These are phyloP conservation scores for Monilinia aucupariae DNA, from an alignment of 2,329 filamentous ascomycete genomes.

Conservation along the genomic window DNA sequence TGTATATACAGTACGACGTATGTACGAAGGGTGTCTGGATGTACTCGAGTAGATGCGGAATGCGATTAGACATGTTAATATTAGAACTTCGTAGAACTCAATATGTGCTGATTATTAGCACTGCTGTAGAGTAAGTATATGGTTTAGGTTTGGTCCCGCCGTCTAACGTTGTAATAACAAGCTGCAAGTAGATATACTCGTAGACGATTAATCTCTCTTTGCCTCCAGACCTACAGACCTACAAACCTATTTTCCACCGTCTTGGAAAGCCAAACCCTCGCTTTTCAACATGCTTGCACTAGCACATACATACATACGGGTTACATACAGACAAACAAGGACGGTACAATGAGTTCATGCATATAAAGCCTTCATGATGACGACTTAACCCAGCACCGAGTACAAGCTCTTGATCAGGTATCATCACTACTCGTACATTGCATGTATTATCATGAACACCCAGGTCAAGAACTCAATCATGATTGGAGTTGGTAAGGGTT, in stretches of 20 bases:
- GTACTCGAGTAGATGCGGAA: too few relatives aligned
- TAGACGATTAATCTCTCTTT: background rate
- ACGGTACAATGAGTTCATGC: too few relatives aligned
- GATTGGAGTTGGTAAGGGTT: background rate
- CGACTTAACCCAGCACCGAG: constrained; percentile 6
- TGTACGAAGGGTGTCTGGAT: too few relatives aligned
- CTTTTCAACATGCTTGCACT: background rate
- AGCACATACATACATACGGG: too few relatives aligned
- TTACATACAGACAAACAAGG: too few relatives aligned
- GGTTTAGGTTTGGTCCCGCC: background rate
- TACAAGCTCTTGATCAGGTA: background rate
- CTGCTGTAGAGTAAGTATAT: background rate
- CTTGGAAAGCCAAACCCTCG: background rate
- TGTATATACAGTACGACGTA: too few relatives aligned
- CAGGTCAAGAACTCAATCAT: background rate
- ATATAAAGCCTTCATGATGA: constrained; percentile 3
- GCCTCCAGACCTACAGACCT: too few relatives aligned
- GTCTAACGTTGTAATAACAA: too few relatives aligned
- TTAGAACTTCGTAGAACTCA: too few relatives aligned
- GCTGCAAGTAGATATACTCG: background rate
- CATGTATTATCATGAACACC: too few relatives aligned
- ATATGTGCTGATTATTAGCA: too few relatives aligned
- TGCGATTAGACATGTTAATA: too few relatives aligned
- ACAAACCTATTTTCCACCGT: background rate
- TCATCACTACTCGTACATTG: background rate